Conservation (phyloP, 768 basidiomycete genomes). For the Neoboletus subvelutipes region DNA sequence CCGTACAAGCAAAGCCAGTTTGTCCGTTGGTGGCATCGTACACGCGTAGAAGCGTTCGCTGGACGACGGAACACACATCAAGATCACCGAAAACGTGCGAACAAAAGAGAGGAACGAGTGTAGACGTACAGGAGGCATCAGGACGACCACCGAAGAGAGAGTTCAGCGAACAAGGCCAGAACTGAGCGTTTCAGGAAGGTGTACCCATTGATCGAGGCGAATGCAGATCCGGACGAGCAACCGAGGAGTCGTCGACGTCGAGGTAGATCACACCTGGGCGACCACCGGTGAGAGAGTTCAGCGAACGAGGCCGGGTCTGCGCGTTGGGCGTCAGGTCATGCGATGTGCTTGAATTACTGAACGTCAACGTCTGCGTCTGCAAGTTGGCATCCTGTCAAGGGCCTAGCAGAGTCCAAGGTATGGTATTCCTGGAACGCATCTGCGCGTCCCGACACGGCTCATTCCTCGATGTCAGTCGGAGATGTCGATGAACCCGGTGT, state of each 20-base stretch:
- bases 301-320: neutral
- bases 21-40: too few relatives aligned
- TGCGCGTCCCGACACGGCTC: neutral
- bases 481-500: neutral
- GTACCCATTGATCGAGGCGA: conserved; percentile 21
- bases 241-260: conserved; percentile 1
- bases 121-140: too few relatives aligned
- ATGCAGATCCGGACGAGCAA: neutral
- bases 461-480: too few relatives aligned
- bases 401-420: too few relatives aligned
- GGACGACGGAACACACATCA: too few relatives aligned
- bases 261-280: conserved; percentile 6
- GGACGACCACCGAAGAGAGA: conserved; percentile 23
- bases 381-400: conserved; percentile 4
- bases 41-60: too few relatives aligned
- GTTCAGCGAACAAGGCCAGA: neutral
- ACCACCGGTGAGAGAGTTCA: conserved; percentile 21
- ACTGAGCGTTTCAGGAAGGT: conserved; percentile 8
- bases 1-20: too few relatives aligned
- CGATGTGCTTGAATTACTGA: conserved; percentile 15
- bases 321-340: conserved; percentile 18
- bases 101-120: neutral
- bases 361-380: conserved; percentile 17
- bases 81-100: too few relatives aligned
- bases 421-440: neutral